Evolutionary conservation across 2,329 filamentous ascomycete genomes (phyloP).

Genomic region (Fusarium illudens): DNA sequence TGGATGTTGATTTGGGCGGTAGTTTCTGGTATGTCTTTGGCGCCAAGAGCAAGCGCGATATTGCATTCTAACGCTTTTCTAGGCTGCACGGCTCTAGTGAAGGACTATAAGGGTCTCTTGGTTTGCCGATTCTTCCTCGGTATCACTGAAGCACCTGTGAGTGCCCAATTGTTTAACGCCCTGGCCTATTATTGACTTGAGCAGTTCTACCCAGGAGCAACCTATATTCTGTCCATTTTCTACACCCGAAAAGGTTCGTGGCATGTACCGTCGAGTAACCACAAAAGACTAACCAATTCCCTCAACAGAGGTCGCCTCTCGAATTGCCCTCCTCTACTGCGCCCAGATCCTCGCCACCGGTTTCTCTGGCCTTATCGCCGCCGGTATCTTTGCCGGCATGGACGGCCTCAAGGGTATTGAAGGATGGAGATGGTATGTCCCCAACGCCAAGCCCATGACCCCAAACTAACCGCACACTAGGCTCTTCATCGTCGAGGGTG

Average conservation of each 20-base stretch:
- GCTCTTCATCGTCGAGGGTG: conserved; percentile 63
- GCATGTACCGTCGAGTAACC: accelerated
- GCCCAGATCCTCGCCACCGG: conserved; percentile 73
- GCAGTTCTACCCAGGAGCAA: conserved; percentile 52
- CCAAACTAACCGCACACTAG: conserved; percentile 10
- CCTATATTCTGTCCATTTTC: conserved; percentile 47
- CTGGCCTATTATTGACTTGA: neutral
- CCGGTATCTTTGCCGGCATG: conserved; percentile 62
- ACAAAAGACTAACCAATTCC: neutral
- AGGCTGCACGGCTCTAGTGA: conserved; percentile 49
- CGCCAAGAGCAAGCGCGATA: too few species aligned
- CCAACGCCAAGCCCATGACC: accelerated
- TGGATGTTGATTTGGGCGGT: conserved; percentile 55
- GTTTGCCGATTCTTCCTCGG: conserved; percentile 51
- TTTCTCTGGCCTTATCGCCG: conserved; percentile 70
- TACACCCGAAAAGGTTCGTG: conserved; percentile 45
- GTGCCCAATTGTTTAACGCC: neutral
- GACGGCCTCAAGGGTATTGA: conserved; percentile 59
- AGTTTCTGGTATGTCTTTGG: conserved; percentile 42
- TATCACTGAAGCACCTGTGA: conserved; percentile 50
- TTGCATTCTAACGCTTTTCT: neutral
- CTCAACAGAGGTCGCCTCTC: conserved; percentile 67
- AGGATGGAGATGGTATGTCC: conserved; percentile 66
- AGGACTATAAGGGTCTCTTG: conserved; percentile 47
- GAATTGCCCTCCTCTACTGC: conserved; percentile 66